phyloP scores from a whole-genome alignment of 2,329 filamentous ascomycete species.

The Drechslerella coelobrocha region DNA sequence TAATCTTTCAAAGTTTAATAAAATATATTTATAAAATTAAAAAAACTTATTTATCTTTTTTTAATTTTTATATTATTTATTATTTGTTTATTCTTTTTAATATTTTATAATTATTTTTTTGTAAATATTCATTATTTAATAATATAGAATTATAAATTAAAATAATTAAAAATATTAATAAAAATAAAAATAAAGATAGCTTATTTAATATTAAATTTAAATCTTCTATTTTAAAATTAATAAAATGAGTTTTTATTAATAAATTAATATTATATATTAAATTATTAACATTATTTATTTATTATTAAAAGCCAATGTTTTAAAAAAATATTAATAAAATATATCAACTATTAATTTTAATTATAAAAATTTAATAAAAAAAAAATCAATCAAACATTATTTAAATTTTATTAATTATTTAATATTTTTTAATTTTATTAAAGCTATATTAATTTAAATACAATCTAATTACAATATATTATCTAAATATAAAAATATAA shows the following conservation, averaged over 20 bases:
- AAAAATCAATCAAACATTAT: neutral
- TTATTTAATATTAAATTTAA: neutral
- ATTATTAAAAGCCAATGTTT: neutral
- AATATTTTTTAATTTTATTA: too few relatives aligned
- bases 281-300: neutral
- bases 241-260: neutral
- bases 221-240: neutral
- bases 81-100: conserved; percentile 1
- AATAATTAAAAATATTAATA: neutral
- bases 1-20: too few relatives aligned
- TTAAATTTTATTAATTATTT: neutral
- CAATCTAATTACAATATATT: neutral
- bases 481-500: neutral
- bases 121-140: neutral
- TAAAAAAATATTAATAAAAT: neutral
- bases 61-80: too few relatives aligned
- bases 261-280: neutral
- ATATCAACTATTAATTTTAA: neutral
- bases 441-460: neutral
- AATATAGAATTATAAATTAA: neutral
- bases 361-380: neutral
- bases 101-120: neutral
- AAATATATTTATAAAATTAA: too few relatives aligned
- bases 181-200: neutral
- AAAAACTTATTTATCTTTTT: neutral